Evolutionary conservation across 768 basidiomycete genomes (phyloP).

Genomic region (Lactarius evosmus): DNA sequence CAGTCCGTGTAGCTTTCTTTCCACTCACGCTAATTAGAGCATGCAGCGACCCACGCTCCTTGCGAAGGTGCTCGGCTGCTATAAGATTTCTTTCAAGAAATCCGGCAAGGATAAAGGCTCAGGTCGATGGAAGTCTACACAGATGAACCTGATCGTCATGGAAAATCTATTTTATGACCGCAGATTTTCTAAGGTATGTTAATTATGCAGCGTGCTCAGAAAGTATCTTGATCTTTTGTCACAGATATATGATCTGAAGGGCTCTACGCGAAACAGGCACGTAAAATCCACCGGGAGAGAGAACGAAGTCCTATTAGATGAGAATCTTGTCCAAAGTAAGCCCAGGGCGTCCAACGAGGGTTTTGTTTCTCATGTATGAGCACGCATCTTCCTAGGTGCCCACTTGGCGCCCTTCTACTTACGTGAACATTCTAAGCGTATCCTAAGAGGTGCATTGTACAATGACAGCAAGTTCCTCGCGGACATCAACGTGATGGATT

Average conservation of each 20-base stretch:
- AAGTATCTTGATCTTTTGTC: background rate
- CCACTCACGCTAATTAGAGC: slow-evolving; percentile 10
- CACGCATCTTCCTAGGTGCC: slow-evolving; percentile 50
- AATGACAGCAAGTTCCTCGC: slow-evolving; percentile 96
- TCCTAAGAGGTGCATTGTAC: slow-evolving; percentile 83
- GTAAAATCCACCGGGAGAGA: slow-evolving; percentile 86
- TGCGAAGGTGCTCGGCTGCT: slow-evolving; percentile 96
- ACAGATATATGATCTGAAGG: slow-evolving; percentile 96
- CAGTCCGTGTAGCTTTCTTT: slow-evolving; percentile 32
- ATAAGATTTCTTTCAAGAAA: slow-evolving; percentile 88
- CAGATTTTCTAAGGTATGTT: slow-evolving; percentile 76
- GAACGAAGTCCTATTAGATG: slow-evolving; percentile 93
- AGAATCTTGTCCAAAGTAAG: slow-evolving; percentile 88
- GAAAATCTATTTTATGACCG: slow-evolving; percentile 96
- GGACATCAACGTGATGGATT: slow-evolving; percentile 96
- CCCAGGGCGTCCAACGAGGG: background rate
- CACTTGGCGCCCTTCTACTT: slow-evolving; percentile 89
- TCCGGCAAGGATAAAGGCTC: slow-evolving; percentile 63
- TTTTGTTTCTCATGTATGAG: background rate
- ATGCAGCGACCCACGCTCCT: slow-evolving; percentile 85
- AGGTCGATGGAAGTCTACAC: slow-evolving; percentile 71
- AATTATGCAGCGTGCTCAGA: background rate
- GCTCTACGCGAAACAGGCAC: slow-evolving; percentile 90
- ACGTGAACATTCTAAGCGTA: slow-evolving; percentile 94
- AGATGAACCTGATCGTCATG: slow-evolving; percentile 97